A percentile compares a stretch with the other conserved stretches of the same genome.
Conservation (phyloP, 2,329 filamentous ascomycete genomes). For the Elsinoe perseae region DNA sequence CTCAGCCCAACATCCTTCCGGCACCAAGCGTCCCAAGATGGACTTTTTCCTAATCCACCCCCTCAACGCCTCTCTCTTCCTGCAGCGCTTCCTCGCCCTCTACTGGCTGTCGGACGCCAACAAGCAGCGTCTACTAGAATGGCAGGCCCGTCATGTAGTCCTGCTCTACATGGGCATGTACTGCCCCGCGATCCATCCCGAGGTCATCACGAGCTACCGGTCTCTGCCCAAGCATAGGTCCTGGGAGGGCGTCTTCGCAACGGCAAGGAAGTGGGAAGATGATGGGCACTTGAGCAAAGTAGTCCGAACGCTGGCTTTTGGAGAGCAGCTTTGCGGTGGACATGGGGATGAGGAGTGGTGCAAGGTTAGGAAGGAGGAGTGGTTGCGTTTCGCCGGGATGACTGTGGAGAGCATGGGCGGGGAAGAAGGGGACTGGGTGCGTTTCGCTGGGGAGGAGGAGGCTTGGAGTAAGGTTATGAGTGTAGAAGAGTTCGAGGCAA, state of each 20-base stretch:
- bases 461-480: slow-evolving; percentile 50
- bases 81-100: slow-evolving; percentile 53
- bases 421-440: slow-evolving; percentile 50
- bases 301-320: slow-evolving; percentile 60
- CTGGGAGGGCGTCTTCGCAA: slow-evolving; percentile 41
- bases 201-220: slow-evolving; percentile 54
- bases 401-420: slow-evolving; percentile 55
- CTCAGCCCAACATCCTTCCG: slow-evolving; percentile 51
- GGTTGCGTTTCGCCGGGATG: slow-evolving; percentile 54
- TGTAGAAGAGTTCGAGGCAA: not conserved
- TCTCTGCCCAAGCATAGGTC: slow-evolving; percentile 32
- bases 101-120: slow-evolving; percentile 52
- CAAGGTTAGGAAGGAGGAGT: slow-evolving; percentile 49
- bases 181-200: slow-evolving; percentile 51
- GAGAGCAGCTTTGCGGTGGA: slow-evolving; percentile 43
- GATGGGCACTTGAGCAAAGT: slow-evolving; percentile 80
- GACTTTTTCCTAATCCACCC: slow-evolving; percentile 74
- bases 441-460: slow-evolving; percentile 54
- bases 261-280: slow-evolving; percentile 48
- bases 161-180: slow-evolving; percentile 64
- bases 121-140: slow-evolving; percentile 68
- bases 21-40: slow-evolving; percentile 58
- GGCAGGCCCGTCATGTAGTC: slow-evolving; percentile 70
- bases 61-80: slow-evolving; percentile 69
- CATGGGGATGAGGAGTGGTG: slow-evolving; percentile 43